phyloP scores from a whole-genome alignment of 345 rosid genomes.

The Physaria fendleri region DNA sequence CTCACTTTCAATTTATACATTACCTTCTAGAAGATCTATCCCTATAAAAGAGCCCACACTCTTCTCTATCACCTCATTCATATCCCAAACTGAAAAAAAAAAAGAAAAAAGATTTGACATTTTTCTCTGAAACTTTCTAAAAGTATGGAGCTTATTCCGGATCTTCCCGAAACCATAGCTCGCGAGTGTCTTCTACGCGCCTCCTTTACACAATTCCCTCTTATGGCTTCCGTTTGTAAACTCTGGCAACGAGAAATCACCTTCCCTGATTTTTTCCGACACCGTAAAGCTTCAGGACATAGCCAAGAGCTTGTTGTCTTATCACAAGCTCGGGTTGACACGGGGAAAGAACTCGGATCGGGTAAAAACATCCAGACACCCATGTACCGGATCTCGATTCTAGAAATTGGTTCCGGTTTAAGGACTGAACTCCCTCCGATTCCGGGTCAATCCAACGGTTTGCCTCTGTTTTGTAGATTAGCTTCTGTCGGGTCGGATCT shows the following conservation, averaged over 20 bases:
- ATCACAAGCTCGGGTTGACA: slow-evolving; percentile 50
- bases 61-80: too few species aligned
- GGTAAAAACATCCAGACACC: slow-evolving; percentile 29
- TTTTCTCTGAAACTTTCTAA: too few species aligned
- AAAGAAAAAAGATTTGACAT: too few species aligned
- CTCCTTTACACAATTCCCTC: slow-evolving; percentile 33
- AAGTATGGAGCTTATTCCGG: slow-evolving; percentile 69
- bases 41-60: too few species aligned
- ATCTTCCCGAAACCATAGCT: slow-evolving; percentile 55
- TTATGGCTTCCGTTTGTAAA: slow-evolving; percentile 44
- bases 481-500: slow-evolving; percentile 55
- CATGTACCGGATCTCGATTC: slow-evolving; percentile 33
- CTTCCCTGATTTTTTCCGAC: slow-evolving; percentile 36
- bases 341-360: background rate
- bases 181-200: slow-evolving; percentile 57
- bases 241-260: slow-evolving; percentile 50
- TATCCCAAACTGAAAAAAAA: too few species aligned
- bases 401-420: slow-evolving; percentile 47
- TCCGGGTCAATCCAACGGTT: slow-evolving; percentile 38
- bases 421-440: slow-evolving; percentile 55
- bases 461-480: slow-evolving; percentile 70
- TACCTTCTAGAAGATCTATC: slow-evolving; percentile 19
- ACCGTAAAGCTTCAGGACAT: slow-evolving; percentile 27
- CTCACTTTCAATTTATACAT: slow-evolving; percentile 5
- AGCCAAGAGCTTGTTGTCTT: slow-evolving; percentile 48